phyloP scores from a whole-genome alignment of 139 green algal species.

The Zygnema cylindricum region DNA sequence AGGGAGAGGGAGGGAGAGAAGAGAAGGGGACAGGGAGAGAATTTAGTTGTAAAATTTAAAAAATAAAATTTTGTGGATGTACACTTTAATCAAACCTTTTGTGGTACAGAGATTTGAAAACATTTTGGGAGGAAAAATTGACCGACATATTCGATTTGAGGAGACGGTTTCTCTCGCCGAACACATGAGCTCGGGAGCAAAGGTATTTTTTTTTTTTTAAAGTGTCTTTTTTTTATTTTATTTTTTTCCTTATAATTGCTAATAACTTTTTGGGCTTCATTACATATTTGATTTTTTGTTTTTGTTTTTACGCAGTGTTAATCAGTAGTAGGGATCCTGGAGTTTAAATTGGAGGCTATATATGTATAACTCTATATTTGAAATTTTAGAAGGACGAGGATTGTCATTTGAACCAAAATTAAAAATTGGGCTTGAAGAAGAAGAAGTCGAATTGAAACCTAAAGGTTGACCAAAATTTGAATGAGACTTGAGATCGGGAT shows the following conservation, averaged over 20 bases:
- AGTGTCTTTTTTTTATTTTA: constrained; percentile 12
- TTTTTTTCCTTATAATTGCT: constrained; percentile 5
- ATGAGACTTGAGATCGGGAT: background rate
- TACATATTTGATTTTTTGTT: background rate
- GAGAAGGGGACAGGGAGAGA: background rate
- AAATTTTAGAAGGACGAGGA: background rate
- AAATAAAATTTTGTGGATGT: background rate
- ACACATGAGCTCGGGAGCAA: constrained; percentile 67
- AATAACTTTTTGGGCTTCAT: background rate
- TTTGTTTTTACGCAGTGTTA: background rate
- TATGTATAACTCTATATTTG: background rate
- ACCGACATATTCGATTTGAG: constrained; percentile 80
- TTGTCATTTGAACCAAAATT: background rate
- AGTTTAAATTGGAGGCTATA: background rate
- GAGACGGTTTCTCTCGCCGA: constrained; percentile 77
- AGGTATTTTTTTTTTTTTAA: background rate
- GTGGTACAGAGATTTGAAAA: constrained; percentile 53
- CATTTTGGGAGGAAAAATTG: constrained; percentile 80
- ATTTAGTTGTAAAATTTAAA: background rate
- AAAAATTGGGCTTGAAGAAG: background rate
- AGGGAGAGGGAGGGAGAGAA: constrained; percentile 2
- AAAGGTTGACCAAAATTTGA: no score
- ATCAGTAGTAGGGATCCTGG: background rate
- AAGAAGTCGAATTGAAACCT: background rate
- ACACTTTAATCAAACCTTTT: background rate